phyloP scores from a whole-genome alignment of 2,329 filamentous ascomycete genomes.

The Aciculosporium take region DNA sequence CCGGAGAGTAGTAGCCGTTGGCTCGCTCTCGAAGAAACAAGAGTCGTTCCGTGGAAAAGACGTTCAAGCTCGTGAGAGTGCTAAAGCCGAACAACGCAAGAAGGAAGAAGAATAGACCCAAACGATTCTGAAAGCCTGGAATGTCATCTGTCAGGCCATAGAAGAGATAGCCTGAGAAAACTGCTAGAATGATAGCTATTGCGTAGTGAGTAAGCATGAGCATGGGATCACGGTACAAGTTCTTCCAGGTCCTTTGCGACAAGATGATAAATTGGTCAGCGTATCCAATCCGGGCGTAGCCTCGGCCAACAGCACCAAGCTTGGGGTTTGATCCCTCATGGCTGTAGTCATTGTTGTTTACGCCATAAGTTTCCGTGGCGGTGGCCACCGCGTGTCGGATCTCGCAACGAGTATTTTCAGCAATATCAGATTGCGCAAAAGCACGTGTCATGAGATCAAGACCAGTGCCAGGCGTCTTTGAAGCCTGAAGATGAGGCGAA shows the following conservation, averaged over 20 bases:
- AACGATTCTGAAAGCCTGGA: slow-evolving; percentile 90
- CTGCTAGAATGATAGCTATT: slow-evolving; percentile 85
- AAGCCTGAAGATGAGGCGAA: slow-evolving; percentile 44
- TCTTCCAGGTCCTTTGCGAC: slow-evolving; percentile 86
- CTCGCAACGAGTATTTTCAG: slow-evolving; percentile 58
- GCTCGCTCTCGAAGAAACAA: slow-evolving; percentile 87
- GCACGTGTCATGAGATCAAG: slow-evolving; percentile 67
- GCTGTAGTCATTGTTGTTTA: slow-evolving; percentile 39
- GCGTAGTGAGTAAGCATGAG: slow-evolving; percentile 98
- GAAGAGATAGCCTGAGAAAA: slow-evolving; percentile 89
- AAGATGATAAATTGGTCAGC: slow-evolving; percentile 76
- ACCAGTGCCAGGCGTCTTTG: slow-evolving; percentile 53
- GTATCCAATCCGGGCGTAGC: slow-evolving; percentile 71
- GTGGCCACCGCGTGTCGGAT: slow-evolving; percentile 54
- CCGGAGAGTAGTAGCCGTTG: slow-evolving; percentile 88
- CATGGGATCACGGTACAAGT: slow-evolving; percentile 93
- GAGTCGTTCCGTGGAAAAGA: slow-evolving; percentile 81
- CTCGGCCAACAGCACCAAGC: slow-evolving; percentile 51
- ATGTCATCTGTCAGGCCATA: slow-evolving; percentile 95
- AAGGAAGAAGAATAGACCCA: slow-evolving; percentile 95
- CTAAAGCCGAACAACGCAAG: slow-evolving; percentile 93
- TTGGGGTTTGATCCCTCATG: slow-evolving; percentile 33
- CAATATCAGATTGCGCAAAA: slow-evolving; percentile 67
- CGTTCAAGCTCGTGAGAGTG: slow-evolving; percentile 81
- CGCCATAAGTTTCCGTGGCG: slow-evolving; percentile 53